These are phyloP conservation scores for Nothophytophthora sp. DNA, from an alignment of 352 stramenopile species.

Conservation along the genomic window DNA sequence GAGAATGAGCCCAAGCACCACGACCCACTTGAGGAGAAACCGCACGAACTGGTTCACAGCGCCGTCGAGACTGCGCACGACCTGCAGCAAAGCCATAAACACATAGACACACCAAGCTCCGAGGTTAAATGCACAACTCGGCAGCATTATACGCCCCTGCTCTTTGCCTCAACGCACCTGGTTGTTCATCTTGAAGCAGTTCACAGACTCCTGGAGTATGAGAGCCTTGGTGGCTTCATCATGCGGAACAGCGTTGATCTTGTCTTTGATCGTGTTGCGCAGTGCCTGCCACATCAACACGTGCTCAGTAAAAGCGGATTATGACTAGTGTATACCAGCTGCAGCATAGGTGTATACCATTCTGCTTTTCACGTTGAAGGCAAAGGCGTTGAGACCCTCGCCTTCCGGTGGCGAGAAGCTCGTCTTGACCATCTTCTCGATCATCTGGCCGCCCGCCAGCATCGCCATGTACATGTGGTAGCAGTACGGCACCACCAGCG, in stretches of 20 bases:
- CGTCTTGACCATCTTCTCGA: slow-evolving; percentile 66
- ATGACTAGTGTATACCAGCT: not conserved
- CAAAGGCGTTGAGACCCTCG: slow-evolving; percentile 53
- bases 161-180: slow-evolving; percentile 24
- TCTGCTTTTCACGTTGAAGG: slow-evolving; percentile 51
- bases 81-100: slow-evolving; percentile 17
- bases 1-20: slow-evolving; percentile 52
- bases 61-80: slow-evolving; percentile 69
- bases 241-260: slow-evolving; percentile 44
- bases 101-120: not conserved
- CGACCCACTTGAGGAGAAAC: slow-evolving; percentile 64
- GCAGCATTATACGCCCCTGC: not conserved
- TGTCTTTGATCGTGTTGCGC: slow-evolving; percentile 56
- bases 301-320: not conserved
- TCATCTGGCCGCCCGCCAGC: slow-evolving; percentile 60
- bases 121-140: not conserved
- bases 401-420: slow-evolving; percentile 47
- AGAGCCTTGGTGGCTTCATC: slow-evolving; percentile 51
- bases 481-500: slow-evolving; percentile 60
- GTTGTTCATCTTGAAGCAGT: slow-evolving; percentile 73
- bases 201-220: slow-evolving; percentile 53
- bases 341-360: slow-evolving; percentile 29
- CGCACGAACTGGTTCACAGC: slow-evolving; percentile 40
- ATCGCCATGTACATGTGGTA: slow-evolving; percentile 83
- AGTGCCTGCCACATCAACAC: slow-evolving; percentile 27